Evolutionary conservation across 1,139 yeast genomes (phyloP).

Genomic region (Suhomyces yuchorum): DNA sequence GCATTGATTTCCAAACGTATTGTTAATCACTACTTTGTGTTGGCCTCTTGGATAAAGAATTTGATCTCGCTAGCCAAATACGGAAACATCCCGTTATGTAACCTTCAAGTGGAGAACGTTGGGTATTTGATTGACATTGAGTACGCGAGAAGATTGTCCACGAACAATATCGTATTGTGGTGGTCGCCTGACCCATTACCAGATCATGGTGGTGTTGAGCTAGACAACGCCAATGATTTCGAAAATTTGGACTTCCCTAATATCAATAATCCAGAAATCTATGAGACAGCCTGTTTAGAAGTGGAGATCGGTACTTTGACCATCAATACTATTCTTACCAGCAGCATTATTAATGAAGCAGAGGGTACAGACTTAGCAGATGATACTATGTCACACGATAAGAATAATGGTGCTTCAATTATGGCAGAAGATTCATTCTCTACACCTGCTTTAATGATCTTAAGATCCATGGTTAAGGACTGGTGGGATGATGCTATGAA

Average conservation of each 20-base stretch:
- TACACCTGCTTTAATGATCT: slow-evolving; percentile 68
- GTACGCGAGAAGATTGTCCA: slow-evolving; percentile 75
- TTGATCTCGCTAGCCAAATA: slow-evolving; percentile 67
- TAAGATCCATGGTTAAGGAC: slow-evolving; percentile 73
- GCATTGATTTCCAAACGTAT: slow-evolving; percentile 64
- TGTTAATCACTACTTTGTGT: slow-evolving; percentile 68
- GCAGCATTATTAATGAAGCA: slow-evolving; percentile 82
- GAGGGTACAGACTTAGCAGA: slow-evolving; percentile 85
- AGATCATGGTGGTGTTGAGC: slow-evolving; percentile 84
- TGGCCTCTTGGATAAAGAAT: slow-evolving; percentile 75
- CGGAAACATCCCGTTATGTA: slow-evolving; percentile 84
- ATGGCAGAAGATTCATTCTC: slow-evolving; percentile 80
- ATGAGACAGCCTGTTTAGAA: slow-evolving; percentile 78
- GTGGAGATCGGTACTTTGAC: slow-evolving; percentile 76
- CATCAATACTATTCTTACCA: slow-evolving; percentile 82
- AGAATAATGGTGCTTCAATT: slow-evolving; percentile 51
- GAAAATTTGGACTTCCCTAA: slow-evolving; percentile 71
- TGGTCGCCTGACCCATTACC: slow-evolving; percentile 86
- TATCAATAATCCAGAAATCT: slow-evolving; percentile 78
- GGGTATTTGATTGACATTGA: slow-evolving; percentile 81
- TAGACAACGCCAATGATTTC: slow-evolving; percentile 53
- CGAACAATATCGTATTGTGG: slow-evolving; percentile 79
- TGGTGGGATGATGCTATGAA: slow-evolving; percentile 95
- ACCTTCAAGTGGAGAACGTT: slow-evolving; percentile 73
- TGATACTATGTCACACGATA: slow-evolving; percentile 42